Conservation (phyloP, 2,329 filamentous ascomycete species). For the Apiospora aurea region DNA sequence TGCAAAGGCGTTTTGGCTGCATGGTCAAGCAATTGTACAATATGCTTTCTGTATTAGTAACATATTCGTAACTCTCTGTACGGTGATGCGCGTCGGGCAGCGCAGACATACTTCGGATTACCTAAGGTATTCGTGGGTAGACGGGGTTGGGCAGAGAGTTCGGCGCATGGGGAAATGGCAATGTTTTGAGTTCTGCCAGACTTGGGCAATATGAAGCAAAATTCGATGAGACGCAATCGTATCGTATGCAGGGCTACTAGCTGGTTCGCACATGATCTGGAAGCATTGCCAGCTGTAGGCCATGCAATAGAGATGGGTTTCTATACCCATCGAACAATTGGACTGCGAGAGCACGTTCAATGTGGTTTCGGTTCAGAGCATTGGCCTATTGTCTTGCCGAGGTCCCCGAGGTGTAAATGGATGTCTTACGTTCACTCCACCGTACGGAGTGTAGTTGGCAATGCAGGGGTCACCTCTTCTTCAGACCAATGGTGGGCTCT, state of each 20-base stretch:
- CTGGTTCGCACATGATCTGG: conserved; percentile 8
- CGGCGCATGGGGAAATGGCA: background rate
- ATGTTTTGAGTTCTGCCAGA: background rate
- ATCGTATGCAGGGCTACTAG: background rate
- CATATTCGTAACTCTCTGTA: background rate
- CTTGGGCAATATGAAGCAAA: background rate
- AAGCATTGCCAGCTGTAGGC: no score
- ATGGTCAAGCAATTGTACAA: background rate
- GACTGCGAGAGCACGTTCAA: no score
- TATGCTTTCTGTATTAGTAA: conserved; percentile 19
- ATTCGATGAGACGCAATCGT: conserved; percentile 7
- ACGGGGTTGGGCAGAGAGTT: background rate
- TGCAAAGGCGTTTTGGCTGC: background rate
- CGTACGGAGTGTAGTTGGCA: no score
- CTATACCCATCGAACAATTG: no score
- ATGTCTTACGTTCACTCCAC: no score
- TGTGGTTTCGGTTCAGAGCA: no score
- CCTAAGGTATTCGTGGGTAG: background rate
- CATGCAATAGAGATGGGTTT: no score
- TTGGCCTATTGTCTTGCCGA: no score
- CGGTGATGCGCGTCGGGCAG: background rate
- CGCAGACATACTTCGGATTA: background rate
- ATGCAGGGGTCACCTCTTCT: no score
- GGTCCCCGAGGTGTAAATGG: no score
- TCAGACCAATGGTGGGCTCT: no score